These are phyloP conservation scores for Drechslerella stenobrocha DNA, from an alignment of 2,329 filamentous ascomycete genomes.

Conservation along the genomic window DNA sequence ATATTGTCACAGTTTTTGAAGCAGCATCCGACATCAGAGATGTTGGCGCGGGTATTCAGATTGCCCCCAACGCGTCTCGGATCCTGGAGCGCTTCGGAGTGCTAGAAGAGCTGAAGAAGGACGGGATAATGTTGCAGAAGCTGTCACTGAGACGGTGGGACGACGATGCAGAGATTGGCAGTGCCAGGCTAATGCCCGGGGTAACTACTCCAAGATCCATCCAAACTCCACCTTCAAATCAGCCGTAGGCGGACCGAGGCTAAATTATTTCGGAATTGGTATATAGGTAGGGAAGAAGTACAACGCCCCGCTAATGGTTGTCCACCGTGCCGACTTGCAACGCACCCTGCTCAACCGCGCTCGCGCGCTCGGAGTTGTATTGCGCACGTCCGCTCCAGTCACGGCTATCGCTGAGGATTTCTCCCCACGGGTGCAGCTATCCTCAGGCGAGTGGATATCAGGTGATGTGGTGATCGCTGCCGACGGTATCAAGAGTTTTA, in stretches of 20 bases:
- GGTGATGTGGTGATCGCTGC: conserved; percentile 60
- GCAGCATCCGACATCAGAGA: conserved; percentile 51
- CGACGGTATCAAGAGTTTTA: conserved; percentile 59
- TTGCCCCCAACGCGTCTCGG: conserved; percentile 61
- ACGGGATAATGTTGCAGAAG: conserved; percentile 27
- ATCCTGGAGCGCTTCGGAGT: conserved; percentile 62
- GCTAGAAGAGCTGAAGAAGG: conserved; percentile 56
- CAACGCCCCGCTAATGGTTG: conserved; percentile 58
- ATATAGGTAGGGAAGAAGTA: conserved; percentile 49
- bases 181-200: conserved; percentile 37
- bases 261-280: conserved; percentile 50
- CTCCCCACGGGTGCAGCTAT: conserved; percentile 27
- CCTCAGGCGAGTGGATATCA: conserved; percentile 54
- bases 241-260: conserved; percentile 42
- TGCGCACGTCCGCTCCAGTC: conserved; percentile 48
- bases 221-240: conserved; percentile 53
- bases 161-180: conserved; percentile 35
- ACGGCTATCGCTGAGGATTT: conserved; percentile 20
- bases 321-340: conserved; percentile 61
- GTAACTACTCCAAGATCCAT: conserved; percentile 54
- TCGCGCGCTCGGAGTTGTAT: conserved; percentile 56
- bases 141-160: conserved; percentile 35
- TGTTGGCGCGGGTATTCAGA: conserved; percentile 62
- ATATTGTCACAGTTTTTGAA: conserved; percentile 18
- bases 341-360: conserved; percentile 57